A percentile compares a stretch with the other conserved stretches of the same genome.
Conservation (phyloP, 106 monocot species). For the Narthecium ossifragum region DNA sequence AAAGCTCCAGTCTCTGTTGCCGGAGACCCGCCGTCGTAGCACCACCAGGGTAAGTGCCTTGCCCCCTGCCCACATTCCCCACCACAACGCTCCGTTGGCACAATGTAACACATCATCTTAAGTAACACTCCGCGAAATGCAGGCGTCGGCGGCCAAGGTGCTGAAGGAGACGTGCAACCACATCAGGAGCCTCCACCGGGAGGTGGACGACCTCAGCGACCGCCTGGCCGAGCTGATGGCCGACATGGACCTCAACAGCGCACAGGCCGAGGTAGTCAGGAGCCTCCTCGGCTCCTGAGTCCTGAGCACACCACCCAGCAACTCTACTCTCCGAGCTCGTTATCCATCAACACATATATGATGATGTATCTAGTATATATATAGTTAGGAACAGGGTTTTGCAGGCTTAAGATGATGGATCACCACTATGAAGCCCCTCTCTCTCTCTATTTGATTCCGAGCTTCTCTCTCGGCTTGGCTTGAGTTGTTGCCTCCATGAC, state of each 20-base stretch:
- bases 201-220: conserved; percentile 88
- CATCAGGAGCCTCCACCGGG: conserved; percentile 82
- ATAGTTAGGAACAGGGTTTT: neutral
- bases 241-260: conserved; percentile 63
- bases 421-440: neutral
- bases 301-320: neutral
- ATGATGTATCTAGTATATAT: neutral
- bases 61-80: neutral
- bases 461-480: conserved; percentile 5
- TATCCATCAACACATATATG: neutral
- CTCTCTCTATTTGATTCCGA: neutral
- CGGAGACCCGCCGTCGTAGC: conserved; percentile 49
- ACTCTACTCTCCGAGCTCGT: neutral
- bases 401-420: neutral
- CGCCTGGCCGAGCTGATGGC: conserved; percentile 64
- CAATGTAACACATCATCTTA: neutral
- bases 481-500: conserved; percentile 42
- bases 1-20: conserved; percentile 72
- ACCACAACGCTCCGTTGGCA: neutral
- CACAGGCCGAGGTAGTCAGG: conserved; percentile 72
- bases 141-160: conserved; percentile 67
- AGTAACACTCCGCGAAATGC: neutral
- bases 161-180: conserved; percentile 94
- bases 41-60: conserved; percentile 27
- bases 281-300: conserved; percentile 32